Base-by-base conservation (phyloP, 2,329 filamentous ascomycete genomes). In the Pseudocercospora musae region DNA sequence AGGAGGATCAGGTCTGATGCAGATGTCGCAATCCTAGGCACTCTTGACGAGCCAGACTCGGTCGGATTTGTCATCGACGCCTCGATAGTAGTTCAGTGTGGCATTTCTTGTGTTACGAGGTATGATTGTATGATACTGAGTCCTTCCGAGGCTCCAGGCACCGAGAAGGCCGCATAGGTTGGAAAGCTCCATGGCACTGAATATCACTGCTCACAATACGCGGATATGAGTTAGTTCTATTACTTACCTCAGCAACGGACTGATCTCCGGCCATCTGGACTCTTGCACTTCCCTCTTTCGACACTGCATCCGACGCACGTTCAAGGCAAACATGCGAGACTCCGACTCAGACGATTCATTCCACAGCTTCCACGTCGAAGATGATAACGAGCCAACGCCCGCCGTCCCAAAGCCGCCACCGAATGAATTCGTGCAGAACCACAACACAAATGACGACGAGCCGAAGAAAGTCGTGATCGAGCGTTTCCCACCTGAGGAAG, bases 401-500 rank as follows among this genome's bases (percentile, higher is more conserved):
- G 49, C 57, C n/a, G 8, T 54, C 3, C 52, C 52, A 4, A 13
- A 53, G 0, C 60, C 60, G n/a, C 46, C 60, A 11, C 65, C 59
- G 60, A 66, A 69, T 20, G 21, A 56, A 18, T 48, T 11, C n/a
- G 23, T n/a, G 20, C 49, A 46, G 33, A 53, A 59, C 49, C 52
- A 50, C 50, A 56, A 21, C 37, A 56, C 54, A 57, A 57, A 46
- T 13, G 52, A 31, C 21, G 49, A 58, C 29, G 31, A 2, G 64
- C 40, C 59, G 21, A 20, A 27, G 55, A 42, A 63, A 57, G 59
- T 61, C 63, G 23, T 31, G 10, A 53, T 64, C 27, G 68, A 72
- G 21, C 73, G 72, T 31, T 79, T 80, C 67, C 69, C 78, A 6
- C 73, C 78, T 1, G 75, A 77, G 62, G 78, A 81, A 72, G 79